Conservation (phyloP, 208 protist genomes). For the Willaertia magna region DNA sequence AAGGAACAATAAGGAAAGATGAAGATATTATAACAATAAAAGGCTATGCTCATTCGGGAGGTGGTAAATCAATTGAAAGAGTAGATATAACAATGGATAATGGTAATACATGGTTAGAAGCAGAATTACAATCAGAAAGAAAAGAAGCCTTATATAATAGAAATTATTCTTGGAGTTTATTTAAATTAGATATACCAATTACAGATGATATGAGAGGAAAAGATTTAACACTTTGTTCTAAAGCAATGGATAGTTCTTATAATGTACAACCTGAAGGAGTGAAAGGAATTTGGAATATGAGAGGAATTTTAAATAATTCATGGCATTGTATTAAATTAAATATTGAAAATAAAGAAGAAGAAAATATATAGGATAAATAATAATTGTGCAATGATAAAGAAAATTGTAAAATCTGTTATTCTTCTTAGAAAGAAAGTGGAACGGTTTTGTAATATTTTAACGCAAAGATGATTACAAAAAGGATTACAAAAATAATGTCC, state of each 20-base stretch:
- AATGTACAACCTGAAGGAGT: constrained; percentile 42
- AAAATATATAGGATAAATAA: too few species aligned
- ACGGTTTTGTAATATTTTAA: too few species aligned
- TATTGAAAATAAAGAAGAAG: background rate
- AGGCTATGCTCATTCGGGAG: constrained; percentile 53
- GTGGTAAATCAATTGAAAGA: constrained; percentile 50
- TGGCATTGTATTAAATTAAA: constrained; percentile 36
- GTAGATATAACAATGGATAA: constrained; percentile 61
- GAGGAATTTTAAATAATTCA: constrained; percentile 41
- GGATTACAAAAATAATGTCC: too few species aligned
- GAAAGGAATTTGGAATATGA: constrained; percentile 41
- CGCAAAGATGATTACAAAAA: too few species aligned
- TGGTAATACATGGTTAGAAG: constrained; percentile 48
- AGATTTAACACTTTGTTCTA: constrained; percentile 19
- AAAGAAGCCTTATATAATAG: constrained; percentile 22
- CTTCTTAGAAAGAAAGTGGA: too few species aligned
- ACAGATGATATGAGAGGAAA: background rate
- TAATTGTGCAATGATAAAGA: too few species aligned
- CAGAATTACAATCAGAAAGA: constrained; percentile 26
- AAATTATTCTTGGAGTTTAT: constrained; percentile 33
- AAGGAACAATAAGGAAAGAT: constrained; percentile 24
- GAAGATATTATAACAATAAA: constrained; percentile 20
- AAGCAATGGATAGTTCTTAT: constrained; percentile 35
- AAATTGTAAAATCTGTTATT: too few species aligned
- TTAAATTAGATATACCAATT: constrained; percentile 21